phyloP scores from a whole-genome alignment of 1,284 basidiomycete species.

The Vanrija pseudolonga region DNA sequence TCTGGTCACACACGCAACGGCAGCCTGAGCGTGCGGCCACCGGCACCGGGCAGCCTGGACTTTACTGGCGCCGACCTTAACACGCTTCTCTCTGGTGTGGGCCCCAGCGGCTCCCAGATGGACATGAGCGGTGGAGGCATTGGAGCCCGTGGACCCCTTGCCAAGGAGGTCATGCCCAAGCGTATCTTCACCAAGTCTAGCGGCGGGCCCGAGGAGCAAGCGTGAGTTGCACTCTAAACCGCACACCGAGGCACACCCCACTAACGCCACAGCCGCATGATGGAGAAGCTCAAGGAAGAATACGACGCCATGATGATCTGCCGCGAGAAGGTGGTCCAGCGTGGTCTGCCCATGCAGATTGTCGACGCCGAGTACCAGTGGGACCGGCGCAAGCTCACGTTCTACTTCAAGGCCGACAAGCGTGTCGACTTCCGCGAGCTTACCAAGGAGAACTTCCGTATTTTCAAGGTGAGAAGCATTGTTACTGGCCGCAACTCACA shows the following conservation, averaged over 20 bases:
- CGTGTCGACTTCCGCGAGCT: slow-evolving; percentile 96
- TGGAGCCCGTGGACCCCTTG: slow-evolving; percentile 36
- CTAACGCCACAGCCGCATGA: slow-evolving; percentile 58
- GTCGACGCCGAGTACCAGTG: slow-evolving; percentile 98
- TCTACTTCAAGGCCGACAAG: slow-evolving; percentile 94
- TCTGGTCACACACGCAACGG: slow-evolving; percentile 13
- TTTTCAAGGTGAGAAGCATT: slow-evolving; percentile 36
- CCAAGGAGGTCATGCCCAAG: slow-evolving; percentile 92
- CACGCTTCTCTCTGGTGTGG: slow-evolving; percentile 36
- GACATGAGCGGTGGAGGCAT: slow-evolving; percentile 32
- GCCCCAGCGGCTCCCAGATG: slow-evolving; percentile 37
- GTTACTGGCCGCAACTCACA: not conserved
- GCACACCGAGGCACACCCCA: not conserved
- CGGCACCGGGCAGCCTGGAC: slow-evolving; percentile 18
- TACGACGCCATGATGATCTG: slow-evolving; percentile 86
- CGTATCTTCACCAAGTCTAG: slow-evolving; percentile 92
- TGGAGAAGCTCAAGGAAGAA: slow-evolving; percentile 83
- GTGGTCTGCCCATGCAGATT: slow-evolving; percentile 95
- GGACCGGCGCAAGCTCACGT: slow-evolving; percentile 95
- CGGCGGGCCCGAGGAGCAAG: slow-evolving; percentile 64
- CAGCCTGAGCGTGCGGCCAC: slow-evolving; percentile 9
- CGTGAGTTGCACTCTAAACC: slow-evolving; percentile 56
- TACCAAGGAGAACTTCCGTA: slow-evolving; percentile 47
- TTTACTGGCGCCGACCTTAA: slow-evolving; percentile 38
- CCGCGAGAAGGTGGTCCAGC: slow-evolving; percentile 82